Evolutionary conservation across 495 filamentous ascomycete genomes (phyloP), one percentile per base, ranked within the genome.

Genomic region (Saxispiralis lemnorum): DNA sequence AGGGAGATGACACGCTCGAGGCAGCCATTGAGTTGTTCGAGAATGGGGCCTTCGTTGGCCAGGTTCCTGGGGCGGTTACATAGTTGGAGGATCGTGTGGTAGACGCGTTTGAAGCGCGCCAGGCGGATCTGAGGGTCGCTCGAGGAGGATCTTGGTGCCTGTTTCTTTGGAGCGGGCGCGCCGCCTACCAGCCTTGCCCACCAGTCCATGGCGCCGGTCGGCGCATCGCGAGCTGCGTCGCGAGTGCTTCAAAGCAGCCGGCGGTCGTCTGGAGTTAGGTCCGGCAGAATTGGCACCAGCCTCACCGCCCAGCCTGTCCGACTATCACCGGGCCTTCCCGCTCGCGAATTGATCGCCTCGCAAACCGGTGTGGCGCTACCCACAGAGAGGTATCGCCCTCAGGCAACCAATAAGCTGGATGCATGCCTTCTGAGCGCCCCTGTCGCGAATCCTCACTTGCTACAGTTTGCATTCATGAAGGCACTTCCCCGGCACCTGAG

Each of bases 111-210:
- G 65, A 95, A 97, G 44, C 81, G 79, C 52, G 79, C 76, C 56
- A 93, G 74, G 51, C 92, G 82, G 58, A 88, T 76, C 46, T 83
- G 78, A 31, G 88, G 83, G 55, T 84, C 79, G 53, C 77, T 77
- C 31, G 76, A 67, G 36, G 73, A 65, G 49, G 73, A 67, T 59
- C 72, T 36, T 14, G 45, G 41, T 9, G 34, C 12, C 7, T 34
- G 71, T 61, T 70, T 72, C 42, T 59, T 72, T 53, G 61, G 71
- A 60, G 61, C 58, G 54, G 75, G 73, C 49, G 76, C 79, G 56
- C 83, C 83, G 58, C 83, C 85, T 63, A 93, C 75, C 53, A 94
- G 72, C 63, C 87, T 78, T 63, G 82, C 83, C 79, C 82, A 92
- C 83, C 92, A 52, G 10, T 52, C 49, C 49, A 52, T 52, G 12